These are phyloP conservation scores for Yarrowia deformans DNA, from an alignment of 805 yeast species.

Conservation along the genomic window DNA sequence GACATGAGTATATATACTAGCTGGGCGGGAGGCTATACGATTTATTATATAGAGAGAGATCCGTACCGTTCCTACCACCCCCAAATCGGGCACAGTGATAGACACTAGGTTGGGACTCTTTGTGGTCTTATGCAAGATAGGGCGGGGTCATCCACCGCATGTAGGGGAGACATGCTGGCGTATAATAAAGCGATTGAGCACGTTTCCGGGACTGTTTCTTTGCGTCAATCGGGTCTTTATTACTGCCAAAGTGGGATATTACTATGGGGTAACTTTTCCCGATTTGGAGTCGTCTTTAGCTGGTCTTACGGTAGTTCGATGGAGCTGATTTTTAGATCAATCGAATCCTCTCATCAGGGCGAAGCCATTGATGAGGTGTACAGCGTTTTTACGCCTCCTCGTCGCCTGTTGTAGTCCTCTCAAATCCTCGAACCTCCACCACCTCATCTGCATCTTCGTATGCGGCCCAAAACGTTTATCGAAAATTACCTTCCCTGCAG, in stretches of 20 bases:
- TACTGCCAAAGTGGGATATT: neutral
- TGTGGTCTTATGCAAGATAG: constrained; percentile 3
- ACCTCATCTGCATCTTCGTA: neutral
- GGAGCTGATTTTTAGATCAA: neutral
- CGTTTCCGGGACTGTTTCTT: neutral
- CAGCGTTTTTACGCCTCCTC: neutral
- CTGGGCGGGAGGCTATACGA: neutral
- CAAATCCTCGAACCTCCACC: neutral
- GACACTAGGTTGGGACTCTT: neutral
- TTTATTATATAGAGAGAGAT: neutral
- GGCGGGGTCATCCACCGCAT: neutral
- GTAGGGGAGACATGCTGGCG: neutral
- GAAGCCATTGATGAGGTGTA: neutral
- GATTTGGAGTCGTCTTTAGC: neutral
- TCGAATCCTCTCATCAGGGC: neutral
- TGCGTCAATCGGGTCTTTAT: neutral
- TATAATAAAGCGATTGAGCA: neutral
- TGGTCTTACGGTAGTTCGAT: neutral
- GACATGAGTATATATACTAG: neutral
- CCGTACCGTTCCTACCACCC: neutral
- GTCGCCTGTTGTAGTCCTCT: neutral
- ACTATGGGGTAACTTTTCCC: neutral
- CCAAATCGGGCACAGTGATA: neutral
- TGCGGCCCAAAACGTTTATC: constrained; percentile 14
- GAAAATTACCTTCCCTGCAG: constrained; percentile 31